A percentile compares a stretch with the other conserved stretches of the same genome.
phyloP scores from a whole-genome alignment of 2,329 filamentous ascomycete species.

The Biscogniauxia mediterranea region DNA sequence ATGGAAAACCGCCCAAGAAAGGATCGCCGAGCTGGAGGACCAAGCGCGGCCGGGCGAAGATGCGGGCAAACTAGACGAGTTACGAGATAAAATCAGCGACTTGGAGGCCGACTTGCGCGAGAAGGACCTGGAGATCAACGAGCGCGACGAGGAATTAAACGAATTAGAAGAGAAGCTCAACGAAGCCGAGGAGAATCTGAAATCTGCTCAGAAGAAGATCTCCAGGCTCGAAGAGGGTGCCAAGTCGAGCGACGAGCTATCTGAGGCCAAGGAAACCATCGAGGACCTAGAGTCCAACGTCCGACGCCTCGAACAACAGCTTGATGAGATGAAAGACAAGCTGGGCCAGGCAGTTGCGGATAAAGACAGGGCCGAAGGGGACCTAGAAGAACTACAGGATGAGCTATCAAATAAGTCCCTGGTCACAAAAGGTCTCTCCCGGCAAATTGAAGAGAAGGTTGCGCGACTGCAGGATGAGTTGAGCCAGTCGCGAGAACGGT shows the following conservation, averaged over 20 bases:
- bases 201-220: conserved; percentile 50
- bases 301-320: conserved; percentile 52
- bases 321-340: conserved; percentile 55
- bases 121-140: conserved; percentile 57
- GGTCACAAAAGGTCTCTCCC: conserved; percentile 69
- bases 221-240: conserved; percentile 58
- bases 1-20: conserved; percentile 33
- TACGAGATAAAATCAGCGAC: conserved; percentile 50
- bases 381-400: conserved; percentile 66
- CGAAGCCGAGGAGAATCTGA: conserved; percentile 57
- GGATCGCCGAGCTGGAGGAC: conserved; percentile 21
- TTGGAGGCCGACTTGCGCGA: conserved; percentile 55
- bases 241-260: conserved; percentile 49
- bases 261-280: conserved; percentile 57
- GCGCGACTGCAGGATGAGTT: conserved; percentile 66
- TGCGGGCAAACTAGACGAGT: conserved; percentile 37
- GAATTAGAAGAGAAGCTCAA: conserved; percentile 48
- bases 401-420: conserved; percentile 79
- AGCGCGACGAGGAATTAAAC: conserved; percentile 51
- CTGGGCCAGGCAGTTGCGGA: conserved; percentile 52
- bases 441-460: conserved; percentile 71
- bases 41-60: conserved; percentile 44
- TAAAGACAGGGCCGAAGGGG: conserved; percentile 55
- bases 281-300: conserved; percentile 56
- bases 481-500: conserved; percentile 49